A percentile compares a stretch with the other conserved stretches of the same genome.
phyloP scores from a whole-genome alignment of 495 filamentous ascomycete genomes.

The Friedmanniomyces simplex region DNA sequence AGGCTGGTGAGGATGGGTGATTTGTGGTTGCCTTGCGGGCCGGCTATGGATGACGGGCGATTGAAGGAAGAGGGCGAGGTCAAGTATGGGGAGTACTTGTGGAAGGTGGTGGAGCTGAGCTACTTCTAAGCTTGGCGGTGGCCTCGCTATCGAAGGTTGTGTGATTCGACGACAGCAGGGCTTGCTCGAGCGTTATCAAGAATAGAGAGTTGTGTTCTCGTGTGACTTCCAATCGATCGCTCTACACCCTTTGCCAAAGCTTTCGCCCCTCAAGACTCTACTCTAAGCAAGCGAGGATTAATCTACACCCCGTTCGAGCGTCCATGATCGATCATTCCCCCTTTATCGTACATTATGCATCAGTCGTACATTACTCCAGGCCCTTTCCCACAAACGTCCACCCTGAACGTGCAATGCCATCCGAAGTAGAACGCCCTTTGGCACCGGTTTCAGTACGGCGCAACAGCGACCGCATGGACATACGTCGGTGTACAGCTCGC shows the following conservation, averaged over 20 bases:
- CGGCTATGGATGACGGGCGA: not conserved
- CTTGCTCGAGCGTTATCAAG: no score
- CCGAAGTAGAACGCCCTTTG: not conserved
- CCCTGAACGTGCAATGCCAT: not conserved
- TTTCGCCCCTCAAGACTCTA: no score
- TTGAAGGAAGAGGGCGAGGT: conserved; percentile 14
- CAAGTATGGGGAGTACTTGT: conserved; percentile 11
- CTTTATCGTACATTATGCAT: not conserved
- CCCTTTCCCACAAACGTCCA: not conserved
- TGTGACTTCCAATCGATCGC: no score
- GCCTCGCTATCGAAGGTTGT: no score
- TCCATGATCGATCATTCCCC: not conserved
- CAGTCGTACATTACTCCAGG: not conserved
- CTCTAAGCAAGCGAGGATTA: no score
- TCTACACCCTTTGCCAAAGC: no score
- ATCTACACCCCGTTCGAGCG: not conserved
- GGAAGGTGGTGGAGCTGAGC: conserved; percentile 13
- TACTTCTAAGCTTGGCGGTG: not conserved
- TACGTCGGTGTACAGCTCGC: conserved; percentile 20
- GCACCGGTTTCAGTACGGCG: conserved; percentile 21
- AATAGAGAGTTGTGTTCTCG: no score
- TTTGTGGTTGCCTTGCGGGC: conserved; percentile 14
- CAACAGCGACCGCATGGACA: conserved; percentile 22
- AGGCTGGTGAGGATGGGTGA: conserved; percentile 13
- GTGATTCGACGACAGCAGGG: no score